Conservation (phyloP, 2,329 filamentous ascomycete species). For the Talaromyces sp. region DNA sequence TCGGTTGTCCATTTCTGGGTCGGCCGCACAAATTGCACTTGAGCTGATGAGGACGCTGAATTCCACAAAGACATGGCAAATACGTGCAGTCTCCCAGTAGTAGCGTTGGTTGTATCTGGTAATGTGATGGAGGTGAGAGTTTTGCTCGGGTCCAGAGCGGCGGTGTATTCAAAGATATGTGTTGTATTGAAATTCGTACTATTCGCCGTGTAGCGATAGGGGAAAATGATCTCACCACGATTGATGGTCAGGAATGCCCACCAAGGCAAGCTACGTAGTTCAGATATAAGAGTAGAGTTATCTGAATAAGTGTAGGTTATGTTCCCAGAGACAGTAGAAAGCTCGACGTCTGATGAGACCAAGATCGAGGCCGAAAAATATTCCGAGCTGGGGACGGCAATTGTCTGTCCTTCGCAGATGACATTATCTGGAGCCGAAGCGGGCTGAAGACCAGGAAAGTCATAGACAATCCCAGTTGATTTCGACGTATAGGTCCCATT, state of each 20-base stretch:
- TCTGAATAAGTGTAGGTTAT: constrained; percentile 46
- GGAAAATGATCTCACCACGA: constrained; percentile 47
- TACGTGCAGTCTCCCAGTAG: constrained; percentile 40
- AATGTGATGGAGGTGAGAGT: constrained; percentile 40
- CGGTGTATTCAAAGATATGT: constrained; percentile 47
- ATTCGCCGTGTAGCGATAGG: constrained; percentile 40
- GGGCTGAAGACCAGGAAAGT: constrained; percentile 41
- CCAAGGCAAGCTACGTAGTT: constrained; percentile 46
- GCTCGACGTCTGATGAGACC: constrained; percentile 41
- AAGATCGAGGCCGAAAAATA: constrained; percentile 47
- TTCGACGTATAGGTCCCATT: constrained; percentile 39
- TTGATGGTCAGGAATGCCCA: constrained; percentile 46
- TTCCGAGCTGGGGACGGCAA: constrained; percentile 30
- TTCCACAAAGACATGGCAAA: constrained; percentile 41
- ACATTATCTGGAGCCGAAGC: constrained; percentile 40
- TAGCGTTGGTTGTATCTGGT: constrained; percentile 37
- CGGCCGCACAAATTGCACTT: constrained; percentile 41
- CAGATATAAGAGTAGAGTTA: constrained; percentile 37
- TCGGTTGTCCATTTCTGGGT: constrained; percentile 43
- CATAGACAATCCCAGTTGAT: constrained; percentile 42
- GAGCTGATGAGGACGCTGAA: constrained; percentile 18
- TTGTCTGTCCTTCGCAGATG: constrained; percentile 42
- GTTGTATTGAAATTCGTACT: constrained; percentile 44
- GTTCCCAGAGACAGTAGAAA: constrained; percentile 39
- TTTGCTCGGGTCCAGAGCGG: constrained; percentile 38